Base-by-base conservation (phyloP, 345 rosid genomes). In the Capsella bursapastoris region DNA sequence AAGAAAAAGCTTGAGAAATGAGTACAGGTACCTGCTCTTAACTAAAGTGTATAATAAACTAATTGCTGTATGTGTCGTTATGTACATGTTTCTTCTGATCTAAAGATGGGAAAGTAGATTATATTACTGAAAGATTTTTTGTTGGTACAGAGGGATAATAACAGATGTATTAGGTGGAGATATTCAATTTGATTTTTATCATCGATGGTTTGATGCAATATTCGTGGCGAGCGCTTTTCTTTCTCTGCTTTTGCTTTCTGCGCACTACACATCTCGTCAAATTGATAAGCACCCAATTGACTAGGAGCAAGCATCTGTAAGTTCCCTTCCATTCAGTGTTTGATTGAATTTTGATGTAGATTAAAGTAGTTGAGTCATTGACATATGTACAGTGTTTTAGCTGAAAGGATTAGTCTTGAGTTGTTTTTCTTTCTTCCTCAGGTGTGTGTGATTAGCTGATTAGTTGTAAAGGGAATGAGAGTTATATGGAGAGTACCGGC, bases 211-310 rank as follows among this genome's bases (percentile, higher is more conserved):
- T 64, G 99, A 92, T 84, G 99, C 99, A 16, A 90, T 95, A 70
- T 92, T 95, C 57, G 99, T 89, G 57, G 99, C 99, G 31, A 92
- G 97, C 69, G 93, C 97, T 67, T 90, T 95, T 85, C 96, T 92
- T 57, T 95, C 99, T 53, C 83, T 92, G 64, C 90, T 95, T 68
- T 84, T 95, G 78, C 88, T 95, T 1, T 89, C 99, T 62, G 99
- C 97, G 1, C 97, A 95, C 81, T 89, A 95, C 64, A 92, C 97
- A 10, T 95, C 99, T 63, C 96, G 97, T 28, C 97, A 95, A 87
- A 80, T 86, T n/a, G 94, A 92, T 75, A 95, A 95, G 76, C 98
- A 95, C 79, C 92, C 98, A 14, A 89, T 92, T 35, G 97, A 92
- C 79, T 91, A 82, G 80, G 47, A 55, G 71, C 38, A 37, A 44